Conservation (phyloP, 495 filamentous ascomycete species). For the Aspergillus diversus region DNA sequence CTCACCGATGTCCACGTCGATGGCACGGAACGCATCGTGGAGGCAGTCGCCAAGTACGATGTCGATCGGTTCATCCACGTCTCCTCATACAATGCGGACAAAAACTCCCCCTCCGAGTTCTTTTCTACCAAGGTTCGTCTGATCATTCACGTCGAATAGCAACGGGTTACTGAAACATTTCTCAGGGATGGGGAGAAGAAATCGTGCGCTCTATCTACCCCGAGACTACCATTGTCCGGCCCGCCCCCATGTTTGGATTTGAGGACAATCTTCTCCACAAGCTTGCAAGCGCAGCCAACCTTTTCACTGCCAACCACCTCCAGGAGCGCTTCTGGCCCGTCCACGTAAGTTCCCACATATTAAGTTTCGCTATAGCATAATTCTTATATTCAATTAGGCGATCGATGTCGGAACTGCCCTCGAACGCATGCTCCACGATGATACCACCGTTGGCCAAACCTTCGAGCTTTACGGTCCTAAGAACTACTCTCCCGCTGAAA, state of each 20-base stretch:
- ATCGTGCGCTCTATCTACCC: slow-evolving; percentile 90
- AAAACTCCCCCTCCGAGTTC: slow-evolving; percentile 80
- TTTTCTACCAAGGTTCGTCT: slow-evolving; percentile 79
- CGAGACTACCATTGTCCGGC: slow-evolving; percentile 96
- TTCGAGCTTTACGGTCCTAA: slow-evolving; percentile 94
- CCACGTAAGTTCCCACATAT: slow-evolving; percentile 64
- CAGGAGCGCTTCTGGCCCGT: slow-evolving; percentile 90
- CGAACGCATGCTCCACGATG: slow-evolving; percentile 85
- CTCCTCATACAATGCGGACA: slow-evolving; percentile 89
- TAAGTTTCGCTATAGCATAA: slow-evolving; percentile 9
- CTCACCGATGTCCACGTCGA: slow-evolving; percentile 93
- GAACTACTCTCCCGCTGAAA: slow-evolving; percentile 87
- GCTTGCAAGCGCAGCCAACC: slow-evolving; percentile 75
- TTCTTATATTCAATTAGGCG: slow-evolving; percentile 52
- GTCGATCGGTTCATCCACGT: slow-evolving; percentile 97
- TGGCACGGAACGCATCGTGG: slow-evolving; percentile 90
- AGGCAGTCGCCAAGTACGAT: slow-evolving; percentile 97
- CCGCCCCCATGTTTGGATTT: slow-evolving; percentile 90
- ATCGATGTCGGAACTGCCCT: slow-evolving; percentile 88
- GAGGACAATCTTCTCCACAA: slow-evolving; percentile 91
- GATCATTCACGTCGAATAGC: background rate
- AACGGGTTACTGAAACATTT: slow-evolving; percentile 18
- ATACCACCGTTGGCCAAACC: slow-evolving; percentile 85
- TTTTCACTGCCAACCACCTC: slow-evolving; percentile 92
- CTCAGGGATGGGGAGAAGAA: slow-evolving; percentile 75